Evolutionary conservation across 2,329 filamentous ascomycete species (phyloP), one percentile per base, ranked within the genome.

Genomic region (Curvularia verruculosa): DNA sequence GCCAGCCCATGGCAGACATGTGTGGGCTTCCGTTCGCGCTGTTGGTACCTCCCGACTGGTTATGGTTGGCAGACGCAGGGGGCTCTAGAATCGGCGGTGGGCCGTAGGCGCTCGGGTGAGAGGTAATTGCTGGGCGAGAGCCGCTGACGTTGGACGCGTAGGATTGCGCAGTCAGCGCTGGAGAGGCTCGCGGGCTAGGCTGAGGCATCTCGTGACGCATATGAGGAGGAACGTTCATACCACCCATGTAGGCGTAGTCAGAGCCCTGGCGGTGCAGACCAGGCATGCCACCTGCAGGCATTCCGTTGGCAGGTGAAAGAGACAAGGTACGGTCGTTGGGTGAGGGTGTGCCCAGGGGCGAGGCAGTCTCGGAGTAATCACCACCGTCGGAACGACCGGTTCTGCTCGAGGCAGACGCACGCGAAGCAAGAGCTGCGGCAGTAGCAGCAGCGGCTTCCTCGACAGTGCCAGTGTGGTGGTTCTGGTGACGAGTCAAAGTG

Each of bases 401-500:
- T 49, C 83, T 79, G 63, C 74, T 75, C 26, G 79, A 73, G 63
- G 71, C 75, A 41, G 78, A 75, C 7, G 79, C 79, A 57, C 81
- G 79, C 40, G 80, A 81, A 10, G 92, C 91, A 64, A 97, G 82
- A 49, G 91, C 93, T 40, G 92, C 92, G 31, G 91, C 92, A 0
- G 92, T 96, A 4, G 92, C 91, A 3, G 88, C 91, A 2, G 92
- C 92, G 8, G 94, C 92, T 76, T 98, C 94, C 75, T 97, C 94
- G 15, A 97, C 90, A 0, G 93, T 97, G 40, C 94, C 95, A 19
- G 90, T 96, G 76, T 98, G 95, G 70, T 96, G 91, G 68, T 96
- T 96, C 78, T 97, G 92, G 75, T 99, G 95, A 49, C 95, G 87
- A 2, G 94, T 99, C 60, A 99, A 82, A 2, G 95, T 98, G 0